Base-by-base conservation (phyloP, 176 grass and related monocot species). In the Hsuehochloa calcarea region DNA sequence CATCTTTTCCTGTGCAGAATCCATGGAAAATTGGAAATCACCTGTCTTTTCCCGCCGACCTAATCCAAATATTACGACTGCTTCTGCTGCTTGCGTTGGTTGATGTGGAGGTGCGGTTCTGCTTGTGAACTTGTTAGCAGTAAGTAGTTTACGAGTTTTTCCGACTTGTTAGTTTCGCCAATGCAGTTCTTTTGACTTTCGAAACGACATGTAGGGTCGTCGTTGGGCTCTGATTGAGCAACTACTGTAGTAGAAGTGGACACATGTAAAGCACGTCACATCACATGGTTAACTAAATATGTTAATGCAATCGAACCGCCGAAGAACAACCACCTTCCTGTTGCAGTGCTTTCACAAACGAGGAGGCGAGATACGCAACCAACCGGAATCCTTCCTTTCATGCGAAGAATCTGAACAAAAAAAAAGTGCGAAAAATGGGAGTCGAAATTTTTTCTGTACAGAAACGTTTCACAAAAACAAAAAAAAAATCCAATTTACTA, bases 31-130 rank as follows among this genome's bases (percentile, higher is more conserved):
- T 29, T 29, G 29, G 29, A 27, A 64, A 25, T 23, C 44, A 6
- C 5, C 5, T 31, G 37, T 10, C 50, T 73, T 84, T 84, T 85
- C 77, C 82, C 82, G 82, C 82, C 70, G n/a, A n/a, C 60, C 8
- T 7, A 55, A 12, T 66, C 74, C 87, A 63, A 88, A 72, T 12
- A 40, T 72, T 2, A 9, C 11, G 20, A 14, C 52, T n/a, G 47
- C 43, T 43, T 4, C 11, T 39, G 20, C 52, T n/a, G 46, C 43
- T 43, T 38, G 13, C 13, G 40, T 51, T 41, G 9, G 7, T 40
- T 45, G 74, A 85, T 5, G 75, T 39, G 25, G 55, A 79, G 2
- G 20, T 56, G 31, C 31, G 9, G 10, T 22, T 44, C n/a, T 10
- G 39, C 15, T 22, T 47, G 40, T 4, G 17, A 45, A 7, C 75